A percentile compares a stretch with the other conserved stretches of the same genome.
Conservation (phyloP, 768 basidiomycete species). For the Mycena pura region DNA sequence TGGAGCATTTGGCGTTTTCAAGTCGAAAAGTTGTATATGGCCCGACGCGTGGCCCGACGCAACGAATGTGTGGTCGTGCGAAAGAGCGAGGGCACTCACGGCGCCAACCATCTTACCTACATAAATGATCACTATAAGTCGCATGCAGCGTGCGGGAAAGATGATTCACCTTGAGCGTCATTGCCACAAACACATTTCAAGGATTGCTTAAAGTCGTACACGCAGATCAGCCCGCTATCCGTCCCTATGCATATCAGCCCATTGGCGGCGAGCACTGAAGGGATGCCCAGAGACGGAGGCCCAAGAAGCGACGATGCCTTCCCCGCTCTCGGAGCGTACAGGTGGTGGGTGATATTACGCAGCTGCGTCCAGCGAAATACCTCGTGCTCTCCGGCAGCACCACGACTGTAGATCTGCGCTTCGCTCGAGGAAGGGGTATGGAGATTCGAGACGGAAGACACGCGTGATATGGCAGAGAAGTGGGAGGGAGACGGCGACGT, state of each 20-base stretch:
- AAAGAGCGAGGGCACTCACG: slow-evolving; percentile 89
- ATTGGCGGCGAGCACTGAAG: slow-evolving; percentile 84
- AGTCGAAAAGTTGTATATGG: slow-evolving; percentile 84
- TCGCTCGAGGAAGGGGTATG: slow-evolving; percentile 37
- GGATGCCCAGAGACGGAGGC: slow-evolving; percentile 61
- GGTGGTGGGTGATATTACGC: slow-evolving; percentile 59
- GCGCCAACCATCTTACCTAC: slow-evolving; percentile 70
- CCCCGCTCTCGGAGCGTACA: slow-evolving; percentile 57
- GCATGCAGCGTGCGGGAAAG: neutral
- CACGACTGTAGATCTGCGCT: slow-evolving; percentile 27
- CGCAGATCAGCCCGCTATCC: slow-evolving; percentile 73
- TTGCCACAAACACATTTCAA: slow-evolving; percentile 81
- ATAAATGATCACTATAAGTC: slow-evolving; percentile 27
- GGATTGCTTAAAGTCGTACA: slow-evolving; percentile 92
- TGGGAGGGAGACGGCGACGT: slow-evolving; percentile 67
- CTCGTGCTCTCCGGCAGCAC: slow-evolving; percentile 47
- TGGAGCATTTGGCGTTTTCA: slow-evolving; percentile 71
- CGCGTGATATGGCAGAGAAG: slow-evolving; percentile 73
- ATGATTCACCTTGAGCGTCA: slow-evolving; percentile 61
- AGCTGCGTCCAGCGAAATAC: slow-evolving; percentile 82
- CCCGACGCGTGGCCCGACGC: slow-evolving; percentile 88
- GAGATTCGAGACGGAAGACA: slow-evolving; percentile 65
- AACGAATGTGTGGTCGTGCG: slow-evolving; percentile 92
- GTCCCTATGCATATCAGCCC: slow-evolving; percentile 92
- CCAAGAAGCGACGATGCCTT: slow-evolving; percentile 73